Conservation (phyloP, 495 filamentous ascomycete genomes). For the Hapsidospora chrysogenum region DNA sequence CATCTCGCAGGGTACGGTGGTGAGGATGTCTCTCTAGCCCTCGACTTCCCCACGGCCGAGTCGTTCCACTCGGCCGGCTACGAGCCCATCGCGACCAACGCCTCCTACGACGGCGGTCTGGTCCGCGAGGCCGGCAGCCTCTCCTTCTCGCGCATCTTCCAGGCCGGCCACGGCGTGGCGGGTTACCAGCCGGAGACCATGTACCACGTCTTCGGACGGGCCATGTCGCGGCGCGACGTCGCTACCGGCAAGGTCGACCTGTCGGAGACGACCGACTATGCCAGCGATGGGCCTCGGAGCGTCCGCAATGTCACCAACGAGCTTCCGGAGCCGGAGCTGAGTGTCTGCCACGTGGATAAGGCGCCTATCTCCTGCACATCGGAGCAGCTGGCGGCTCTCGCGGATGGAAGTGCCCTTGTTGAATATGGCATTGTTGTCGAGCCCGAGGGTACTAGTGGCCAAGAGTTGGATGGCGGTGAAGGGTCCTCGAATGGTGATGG, state of each 20-base stretch:
- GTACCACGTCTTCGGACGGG: slow-evolving; percentile 45
- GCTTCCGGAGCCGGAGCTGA: slow-evolving; percentile 5
- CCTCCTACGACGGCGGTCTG: slow-evolving; percentile 42
- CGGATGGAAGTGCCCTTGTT: slow-evolving; percentile 2
- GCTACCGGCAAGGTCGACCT: slow-evolving; percentile 26
- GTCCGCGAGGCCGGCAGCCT: slow-evolving; percentile 53
- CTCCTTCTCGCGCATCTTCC: slow-evolving; percentile 51
- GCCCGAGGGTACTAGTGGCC: no score
- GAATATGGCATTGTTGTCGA: slow-evolving; percentile 6
- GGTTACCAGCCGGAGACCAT: slow-evolving; percentile 53
- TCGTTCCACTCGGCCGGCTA: slow-evolving; percentile 32
- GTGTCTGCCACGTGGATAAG: slow-evolving; percentile 5
- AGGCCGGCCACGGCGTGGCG: slow-evolving; percentile 56
- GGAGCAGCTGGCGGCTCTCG: slow-evolving; percentile 4
- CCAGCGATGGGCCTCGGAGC: slow-evolving; percentile 11
- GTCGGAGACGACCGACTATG: no score
- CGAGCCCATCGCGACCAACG: slow-evolving; percentile 31
- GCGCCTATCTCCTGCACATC: slow-evolving; percentile 3
- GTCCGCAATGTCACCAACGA: slow-evolving; percentile 14
- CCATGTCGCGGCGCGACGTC: slow-evolving; percentile 30
- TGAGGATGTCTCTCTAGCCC: slow-evolving; percentile 36
- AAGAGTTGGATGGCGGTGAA: no score
- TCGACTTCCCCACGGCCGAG: slow-evolving; percentile 23
- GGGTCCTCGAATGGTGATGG: no score
- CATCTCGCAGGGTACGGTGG: no score